Evolutionary conservation across 345 rosid genomes (phyloP).

Genomic region (Linum tenue): DNA sequence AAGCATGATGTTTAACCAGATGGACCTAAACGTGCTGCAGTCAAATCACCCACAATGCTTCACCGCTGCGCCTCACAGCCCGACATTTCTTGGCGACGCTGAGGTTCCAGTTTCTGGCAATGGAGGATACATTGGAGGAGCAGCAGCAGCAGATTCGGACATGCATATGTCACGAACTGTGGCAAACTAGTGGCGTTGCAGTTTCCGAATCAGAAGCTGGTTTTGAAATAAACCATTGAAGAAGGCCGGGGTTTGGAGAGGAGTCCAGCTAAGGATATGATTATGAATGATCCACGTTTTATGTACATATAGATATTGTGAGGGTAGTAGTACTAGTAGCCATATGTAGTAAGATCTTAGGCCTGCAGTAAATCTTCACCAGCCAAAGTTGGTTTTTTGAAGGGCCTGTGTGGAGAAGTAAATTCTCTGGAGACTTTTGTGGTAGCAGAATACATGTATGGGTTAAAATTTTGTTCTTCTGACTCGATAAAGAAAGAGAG

Average conservation of each 20-base stretch:
- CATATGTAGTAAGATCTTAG: background rate
- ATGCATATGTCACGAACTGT: background rate
- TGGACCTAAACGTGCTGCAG: conserved; percentile 32
- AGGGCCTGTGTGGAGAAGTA: background rate
- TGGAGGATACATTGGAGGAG: background rate
- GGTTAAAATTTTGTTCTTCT: background rate
- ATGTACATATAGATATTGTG: background rate
- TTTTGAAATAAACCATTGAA: background rate
- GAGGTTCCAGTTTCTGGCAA: conserved; percentile 17
- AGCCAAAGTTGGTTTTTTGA: background rate
- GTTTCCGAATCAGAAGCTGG: background rate
- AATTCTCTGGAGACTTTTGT: background rate
- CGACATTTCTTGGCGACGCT: conserved; percentile 15
- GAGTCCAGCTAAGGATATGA: background rate
- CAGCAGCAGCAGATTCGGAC: background rate
- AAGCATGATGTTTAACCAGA: conserved; percentile 56
- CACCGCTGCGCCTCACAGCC: background rate
- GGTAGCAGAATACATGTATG: background rate
- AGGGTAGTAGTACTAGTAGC: background rate
- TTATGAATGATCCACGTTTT: too few species aligned
- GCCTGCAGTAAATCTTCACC: background rate
- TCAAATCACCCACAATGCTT: conserved; percentile 1
- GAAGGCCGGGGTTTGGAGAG: background rate
- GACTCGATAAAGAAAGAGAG: too few species aligned
- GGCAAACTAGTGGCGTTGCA: background rate